Conservation (phyloP, 2,329 filamentous ascomycete species). For the Fusarium longipes region DNA sequence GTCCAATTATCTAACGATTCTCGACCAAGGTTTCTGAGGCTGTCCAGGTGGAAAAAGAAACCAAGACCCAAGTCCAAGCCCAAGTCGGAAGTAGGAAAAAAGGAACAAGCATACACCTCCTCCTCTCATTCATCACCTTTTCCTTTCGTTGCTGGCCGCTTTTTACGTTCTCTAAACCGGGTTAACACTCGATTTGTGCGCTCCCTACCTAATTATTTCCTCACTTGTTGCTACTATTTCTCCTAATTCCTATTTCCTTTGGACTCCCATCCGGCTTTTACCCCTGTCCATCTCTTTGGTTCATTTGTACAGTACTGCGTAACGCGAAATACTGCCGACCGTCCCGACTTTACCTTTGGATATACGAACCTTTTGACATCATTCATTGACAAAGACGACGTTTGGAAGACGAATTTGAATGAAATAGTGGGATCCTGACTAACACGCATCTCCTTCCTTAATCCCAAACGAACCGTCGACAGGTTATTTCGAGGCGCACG, state of each 20-base stretch:
- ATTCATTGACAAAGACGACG: conserved; percentile 11
- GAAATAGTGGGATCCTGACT: conserved; percentile 5
- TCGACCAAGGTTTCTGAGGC: conserved; percentile 31
- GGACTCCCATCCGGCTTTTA: conserved; percentile 24
- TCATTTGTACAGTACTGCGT: conserved; percentile 37
- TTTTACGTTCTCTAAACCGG: conserved; percentile 31
- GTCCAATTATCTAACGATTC: conserved; percentile 34
- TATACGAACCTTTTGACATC: conserved; percentile 28
- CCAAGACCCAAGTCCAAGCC: conserved; percentile 18
- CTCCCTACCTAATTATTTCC: conserved; percentile 24
- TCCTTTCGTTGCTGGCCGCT: conserved; percentile 37
- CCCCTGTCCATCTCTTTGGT: conserved; percentile 39
- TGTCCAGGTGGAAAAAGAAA: conserved; percentile 25
- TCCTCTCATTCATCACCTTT: conserved; percentile 37
- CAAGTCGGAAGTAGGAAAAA: conserved; percentile 39
- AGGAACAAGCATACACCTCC: conserved; percentile 38
- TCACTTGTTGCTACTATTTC: conserved; percentile 25
- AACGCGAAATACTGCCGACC: conserved; percentile 45
- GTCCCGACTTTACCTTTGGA: conserved; percentile 41
- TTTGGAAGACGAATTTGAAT: conserved; percentile 13
- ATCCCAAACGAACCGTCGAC: conserved; percentile 21
- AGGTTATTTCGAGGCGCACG: conserved; percentile 21
- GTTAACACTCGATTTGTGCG: conserved; percentile 21
- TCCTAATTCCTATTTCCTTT: conserved; percentile 24
- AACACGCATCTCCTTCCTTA: conserved; percentile 20